Percentiles rank a stretch among this genome's conserved stretches.
phyloP scores from a whole-genome alignment of 1,284 basidiomycete species.

The Malassezia brasiliensis region DNA sequence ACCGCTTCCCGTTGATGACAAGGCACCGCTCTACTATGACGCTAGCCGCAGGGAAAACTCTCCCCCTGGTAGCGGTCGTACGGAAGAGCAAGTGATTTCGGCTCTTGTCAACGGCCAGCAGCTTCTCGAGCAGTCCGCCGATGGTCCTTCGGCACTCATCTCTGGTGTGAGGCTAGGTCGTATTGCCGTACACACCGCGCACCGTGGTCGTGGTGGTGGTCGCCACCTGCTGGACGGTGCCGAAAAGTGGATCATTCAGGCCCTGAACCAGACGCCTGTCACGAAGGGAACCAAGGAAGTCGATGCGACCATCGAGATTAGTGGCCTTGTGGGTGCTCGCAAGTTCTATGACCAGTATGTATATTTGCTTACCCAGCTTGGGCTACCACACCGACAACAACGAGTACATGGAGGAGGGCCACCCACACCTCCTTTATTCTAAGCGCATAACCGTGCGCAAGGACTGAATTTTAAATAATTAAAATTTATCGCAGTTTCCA shows the following conservation, averaged over 20 bases:
- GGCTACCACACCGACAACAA: constrained; percentile 4
- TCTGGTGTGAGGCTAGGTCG: constrained; percentile 17
- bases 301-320: constrained; percentile 4
- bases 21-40: not conserved
- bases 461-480: not conserved
- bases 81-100: not conserved
- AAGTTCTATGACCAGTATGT: constrained; percentile 13
- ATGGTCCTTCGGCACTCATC: not conserved
- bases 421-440: constrained; percentile 10
- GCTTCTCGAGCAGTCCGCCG: not conserved
- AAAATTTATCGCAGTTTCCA: no score
- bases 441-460: constrained; percentile 4
- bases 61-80: constrained; percentile 10
- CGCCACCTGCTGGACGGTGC: constrained; percentile 4
- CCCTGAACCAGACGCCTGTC: not conserved
- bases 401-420: constrained; percentile 13
- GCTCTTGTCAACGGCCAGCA: not conserved
- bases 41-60: not conserved
- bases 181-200: not conserved
- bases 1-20: not conserved
- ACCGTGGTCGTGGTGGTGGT: constrained; percentile 10
- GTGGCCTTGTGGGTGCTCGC: constrained; percentile 5
- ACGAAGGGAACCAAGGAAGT: not conserved
- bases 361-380: not conserved
- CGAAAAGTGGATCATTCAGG: constrained; percentile 8